Conservation (phyloP, 2,329 filamentous ascomycete species). For the Monosporascus sp. region DNA sequence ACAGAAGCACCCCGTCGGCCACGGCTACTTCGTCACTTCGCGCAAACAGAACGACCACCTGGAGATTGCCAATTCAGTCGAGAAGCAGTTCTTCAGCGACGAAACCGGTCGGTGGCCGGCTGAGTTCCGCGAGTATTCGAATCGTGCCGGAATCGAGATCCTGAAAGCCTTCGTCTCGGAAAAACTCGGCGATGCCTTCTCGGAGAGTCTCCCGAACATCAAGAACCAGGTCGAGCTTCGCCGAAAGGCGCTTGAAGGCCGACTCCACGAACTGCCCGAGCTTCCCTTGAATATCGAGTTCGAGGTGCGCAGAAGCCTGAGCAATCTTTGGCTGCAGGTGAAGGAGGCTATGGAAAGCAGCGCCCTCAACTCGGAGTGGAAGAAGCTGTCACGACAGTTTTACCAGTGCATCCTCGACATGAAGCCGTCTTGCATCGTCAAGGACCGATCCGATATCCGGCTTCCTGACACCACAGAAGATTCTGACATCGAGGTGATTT, state of each 20-base stretch:
- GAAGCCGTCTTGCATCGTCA: constrained; percentile 14
- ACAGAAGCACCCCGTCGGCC: constrained; percentile 52
- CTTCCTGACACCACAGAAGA: background rate
- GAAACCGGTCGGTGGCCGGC: constrained; percentile 36
- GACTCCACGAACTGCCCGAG: constrained; percentile 56
- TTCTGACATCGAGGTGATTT: constrained; percentile 22
- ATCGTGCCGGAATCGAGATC: constrained; percentile 45
- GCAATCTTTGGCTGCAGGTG: constrained; percentile 46
- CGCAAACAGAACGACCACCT: constrained; percentile 50
- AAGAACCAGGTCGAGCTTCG: constrained; percentile 42
- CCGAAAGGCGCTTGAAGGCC: constrained; percentile 42
- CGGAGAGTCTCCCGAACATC: constrained; percentile 46
- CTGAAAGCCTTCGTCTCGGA: constrained; percentile 45
- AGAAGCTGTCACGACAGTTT: constrained; percentile 14
- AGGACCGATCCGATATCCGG: too few species aligned
- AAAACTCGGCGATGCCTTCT: constrained; percentile 45
- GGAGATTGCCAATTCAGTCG: constrained; percentile 40
- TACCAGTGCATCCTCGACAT: constrained; percentile 8
- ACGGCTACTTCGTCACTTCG: constrained; percentile 71
- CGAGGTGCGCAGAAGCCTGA: constrained; percentile 53
- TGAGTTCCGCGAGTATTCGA: constrained; percentile 36
- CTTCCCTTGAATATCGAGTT: constrained; percentile 59
- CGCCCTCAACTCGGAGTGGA: constrained; percentile 24
- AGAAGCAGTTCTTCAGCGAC: constrained; percentile 42
- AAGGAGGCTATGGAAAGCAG: constrained; percentile 44